These are phyloP conservation scores for Elaeis guineensis DNA, from an alignment of 176 grass and related monocot species.

Conservation along the genomic window DNA sequence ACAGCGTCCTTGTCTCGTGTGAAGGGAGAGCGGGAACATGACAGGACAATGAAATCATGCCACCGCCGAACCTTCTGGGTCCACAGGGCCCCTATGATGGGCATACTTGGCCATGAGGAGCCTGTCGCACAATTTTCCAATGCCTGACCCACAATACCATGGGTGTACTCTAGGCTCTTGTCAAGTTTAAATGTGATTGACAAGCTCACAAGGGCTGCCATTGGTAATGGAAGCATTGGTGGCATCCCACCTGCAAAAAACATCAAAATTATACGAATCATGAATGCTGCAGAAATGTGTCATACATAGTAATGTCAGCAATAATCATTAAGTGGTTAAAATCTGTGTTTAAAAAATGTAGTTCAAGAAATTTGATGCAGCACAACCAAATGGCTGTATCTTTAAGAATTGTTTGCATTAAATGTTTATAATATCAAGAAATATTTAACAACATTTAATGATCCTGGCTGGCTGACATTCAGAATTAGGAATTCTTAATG, in stretches of 20 bases:
- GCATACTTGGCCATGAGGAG: slow-evolving; percentile 92
- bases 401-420: no score
- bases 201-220: slow-evolving; percentile 92
- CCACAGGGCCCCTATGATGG: slow-evolving; percentile 92
- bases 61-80: slow-evolving; percentile 83
- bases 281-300: no score
- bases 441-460: no score
- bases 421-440: no score
- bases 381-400: no score
- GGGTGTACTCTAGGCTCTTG: slow-evolving; percentile 64
- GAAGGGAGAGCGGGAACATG: slow-evolving; percentile 77
- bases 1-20: slow-evolving; percentile 72
- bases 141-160: slow-evolving; percentile 62
- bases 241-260: slow-evolving; percentile 66
- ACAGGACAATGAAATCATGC: slow-evolving; percentile 85
- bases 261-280: no score
- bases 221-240: slow-evolving; percentile 92
- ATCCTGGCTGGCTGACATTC: no score
- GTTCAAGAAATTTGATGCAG: no score
- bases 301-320: no score
- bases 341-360: no score
- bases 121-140: slow-evolving; percentile 81
- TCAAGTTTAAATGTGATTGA: slow-evolving; percentile 98
- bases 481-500: no score
- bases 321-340: no score